Evolutionary conservation across 192 early-diverging fungal species (phyloP), one percentile per base, ranked within the genome.

Genomic region (Entophlyctis luteolus): DNA sequence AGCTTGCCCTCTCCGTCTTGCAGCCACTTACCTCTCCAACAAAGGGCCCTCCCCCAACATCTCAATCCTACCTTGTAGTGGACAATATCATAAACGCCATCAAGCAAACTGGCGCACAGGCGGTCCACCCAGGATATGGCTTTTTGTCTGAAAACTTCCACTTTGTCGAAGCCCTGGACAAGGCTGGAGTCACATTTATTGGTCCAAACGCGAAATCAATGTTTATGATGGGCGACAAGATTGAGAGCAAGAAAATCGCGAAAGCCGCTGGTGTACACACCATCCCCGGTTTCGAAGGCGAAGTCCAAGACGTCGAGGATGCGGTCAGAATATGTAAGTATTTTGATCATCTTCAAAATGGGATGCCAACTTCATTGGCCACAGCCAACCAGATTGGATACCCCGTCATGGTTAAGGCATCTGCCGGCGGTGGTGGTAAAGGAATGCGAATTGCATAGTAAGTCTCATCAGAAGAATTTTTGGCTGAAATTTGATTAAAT

Each of bases 351-450:
- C 87, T 89, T 47, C 88, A 93, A 22, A 88, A 95, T 62, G 96
- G 93, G 46, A 75, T 84, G 91, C 56, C 92, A 88, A 48, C 18
- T 18, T 18, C n/a, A n/a, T 57, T 57, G 10, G 12, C 2, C 37
- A 47, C 81, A 90, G 95, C 95, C 20, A 84, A 86, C 38, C 76
- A 83, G 47, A 97, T 99, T 34, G 96, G 96, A 3, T 99, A 91
- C 81, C 96, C 96, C n/a, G 85, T 98, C 70, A 98, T 98, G 93
- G 90, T 98, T 77, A 98, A 98, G 82, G 95, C 95, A 35, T 93
- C 92, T 6, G 93, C 94, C 73, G 95, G 93, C 72, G 95, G 95
- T 65, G 95, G 95, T 72, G 95, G 95, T 49, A 99, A 99, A 81
- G 96, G 95, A 57, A 99, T 99, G 80, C 88, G 96, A 56, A 95